Conservation (phyloP, 176 grass and related monocot species). For the sorghum (Sorghum bicolor) region DNA sequence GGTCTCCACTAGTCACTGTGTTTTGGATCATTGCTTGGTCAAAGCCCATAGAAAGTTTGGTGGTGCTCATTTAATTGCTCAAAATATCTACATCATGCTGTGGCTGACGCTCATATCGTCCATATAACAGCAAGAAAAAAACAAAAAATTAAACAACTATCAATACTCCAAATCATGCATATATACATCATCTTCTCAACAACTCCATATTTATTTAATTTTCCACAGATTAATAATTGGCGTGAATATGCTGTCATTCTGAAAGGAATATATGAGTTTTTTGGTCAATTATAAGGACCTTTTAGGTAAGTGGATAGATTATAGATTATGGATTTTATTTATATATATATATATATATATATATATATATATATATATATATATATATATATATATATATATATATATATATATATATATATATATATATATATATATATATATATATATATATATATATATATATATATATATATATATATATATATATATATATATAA, state of each 20-base stretch:
- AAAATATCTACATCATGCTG: background rate
- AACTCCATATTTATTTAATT: background rate
- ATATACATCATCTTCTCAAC: background rate
- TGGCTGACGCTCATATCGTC: background rate
- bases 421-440: too few relatives aligned
- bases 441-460: too few relatives aligned
- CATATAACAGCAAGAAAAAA: background rate
- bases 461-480: too few relatives aligned
- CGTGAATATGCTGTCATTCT: background rate
- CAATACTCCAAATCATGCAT: background rate
- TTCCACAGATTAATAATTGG: background rate
- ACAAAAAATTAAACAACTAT: background rate
- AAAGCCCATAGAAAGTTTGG: background rate
- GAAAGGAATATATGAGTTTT: background rate
- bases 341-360: too few relatives aligned
- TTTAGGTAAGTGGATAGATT: background rate
- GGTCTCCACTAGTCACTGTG: background rate
- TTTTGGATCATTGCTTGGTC: background rate
- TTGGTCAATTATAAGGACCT: background rate
- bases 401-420: too few relatives aligned
- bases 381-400: too few relatives aligned
- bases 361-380: too few relatives aligned
- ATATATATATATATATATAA: too few relatives aligned
- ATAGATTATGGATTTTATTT: too few relatives aligned
- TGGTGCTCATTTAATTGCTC: slow-evolving; percentile 8